phyloP scores from a whole-genome alignment of 1,139 yeast genomes.

The Suhomyces maxii region DNA sequence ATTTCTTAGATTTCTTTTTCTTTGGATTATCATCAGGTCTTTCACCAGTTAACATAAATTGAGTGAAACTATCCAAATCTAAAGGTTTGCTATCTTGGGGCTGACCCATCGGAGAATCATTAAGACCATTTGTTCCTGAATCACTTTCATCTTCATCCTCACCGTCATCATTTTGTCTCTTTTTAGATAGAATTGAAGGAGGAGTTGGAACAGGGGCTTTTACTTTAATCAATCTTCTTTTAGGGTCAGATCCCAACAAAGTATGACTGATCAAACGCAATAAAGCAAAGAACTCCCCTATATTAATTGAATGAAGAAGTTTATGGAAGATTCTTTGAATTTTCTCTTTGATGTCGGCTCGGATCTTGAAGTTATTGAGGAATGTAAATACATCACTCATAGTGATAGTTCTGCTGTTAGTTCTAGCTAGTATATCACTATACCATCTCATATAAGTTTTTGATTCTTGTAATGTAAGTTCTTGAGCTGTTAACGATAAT shows the following conservation, averaged over 20 bases:
- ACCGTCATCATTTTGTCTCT: constrained; percentile 47
- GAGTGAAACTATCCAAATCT: constrained; percentile 74
- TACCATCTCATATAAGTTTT: constrained; percentile 80
- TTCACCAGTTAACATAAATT: constrained; percentile 71
- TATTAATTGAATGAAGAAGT: constrained; percentile 53
- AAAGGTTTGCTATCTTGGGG: constrained; percentile 31
- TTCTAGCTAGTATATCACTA: constrained; percentile 62
- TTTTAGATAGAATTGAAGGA: constrained; percentile 61
- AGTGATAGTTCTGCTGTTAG: constrained; percentile 55
- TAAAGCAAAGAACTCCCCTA: constrained; percentile 76
- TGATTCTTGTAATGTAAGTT: constrained; percentile 62
- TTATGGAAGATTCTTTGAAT: constrained; percentile 53
- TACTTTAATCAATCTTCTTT: constrained; percentile 48
- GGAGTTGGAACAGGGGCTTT: constrained; percentile 68
- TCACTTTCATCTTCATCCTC: constrained; percentile 33
- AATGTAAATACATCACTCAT: constrained; percentile 65
- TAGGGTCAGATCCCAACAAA: constrained; percentile 47
- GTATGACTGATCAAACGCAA: constrained; percentile 64
- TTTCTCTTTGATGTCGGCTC: constrained; percentile 41
- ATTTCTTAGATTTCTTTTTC: constrained; percentile 35
- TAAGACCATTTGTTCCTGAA: constrained; percentile 12
- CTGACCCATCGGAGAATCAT: constrained; percentile 6
- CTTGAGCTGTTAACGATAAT: constrained; percentile 59
- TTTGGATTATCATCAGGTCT: constrained; percentile 48
- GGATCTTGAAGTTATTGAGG: constrained; percentile 58